Evolutionary conservation across 2,329 filamentous ascomycete genomes (phyloP).

Genomic region (Hymenoscyphus scutula): DNA sequence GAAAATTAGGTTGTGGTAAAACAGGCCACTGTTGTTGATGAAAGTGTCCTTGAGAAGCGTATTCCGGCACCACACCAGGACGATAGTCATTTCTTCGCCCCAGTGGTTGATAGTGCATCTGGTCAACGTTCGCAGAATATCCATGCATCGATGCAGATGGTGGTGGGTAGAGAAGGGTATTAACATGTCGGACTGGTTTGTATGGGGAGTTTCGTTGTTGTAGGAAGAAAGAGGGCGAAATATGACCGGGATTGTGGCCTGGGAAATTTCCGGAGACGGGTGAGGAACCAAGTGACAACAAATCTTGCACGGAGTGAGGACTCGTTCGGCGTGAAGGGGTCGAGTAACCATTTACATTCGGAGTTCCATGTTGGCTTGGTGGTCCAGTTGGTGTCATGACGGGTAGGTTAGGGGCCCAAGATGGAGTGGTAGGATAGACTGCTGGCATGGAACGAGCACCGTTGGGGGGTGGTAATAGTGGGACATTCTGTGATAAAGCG

Average conservation of each 20-base stretch:
- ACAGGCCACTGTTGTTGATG: slow-evolving; percentile 31
- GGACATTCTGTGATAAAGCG: slow-evolving; percentile 28
- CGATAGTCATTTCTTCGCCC: slow-evolving; percentile 67
- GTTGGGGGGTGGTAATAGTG: slow-evolving; percentile 32
- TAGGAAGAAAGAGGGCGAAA: slow-evolving; percentile 81
- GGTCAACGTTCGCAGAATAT: slow-evolving; percentile 61
- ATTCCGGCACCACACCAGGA: slow-evolving; percentile 69
- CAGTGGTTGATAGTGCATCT: slow-evolving; percentile 80
- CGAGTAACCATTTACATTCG: slow-evolving; percentile 31
- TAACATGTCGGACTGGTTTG: slow-evolving; percentile 83
- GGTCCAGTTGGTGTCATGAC: slow-evolving; percentile 35
- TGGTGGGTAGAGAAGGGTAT: slow-evolving; percentile 86
- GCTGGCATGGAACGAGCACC: slow-evolving; percentile 67
- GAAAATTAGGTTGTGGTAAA: slow-evolving; percentile 37
- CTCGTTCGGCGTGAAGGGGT: slow-evolving; percentile 38
- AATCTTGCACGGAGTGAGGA: slow-evolving; percentile 34
- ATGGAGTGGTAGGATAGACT: slow-evolving; percentile 60
- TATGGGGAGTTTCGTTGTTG: slow-evolving; percentile 90
- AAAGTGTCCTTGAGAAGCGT: slow-evolving; percentile 23
- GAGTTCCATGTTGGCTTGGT: slow-evolving; percentile 21
- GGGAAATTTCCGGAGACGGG: slow-evolving; percentile 37
- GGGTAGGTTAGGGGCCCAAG: slow-evolving; percentile 45
- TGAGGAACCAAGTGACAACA: slow-evolving; percentile 38
- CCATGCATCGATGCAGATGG: slow-evolving; percentile 76
- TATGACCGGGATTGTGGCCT: slow-evolving; percentile 50